Evolutionary conservation across 2,329 filamentous ascomycete genomes (phyloP), one percentile per base, ranked within the genome.

Genomic region (Chaetomium sp.): DNA sequence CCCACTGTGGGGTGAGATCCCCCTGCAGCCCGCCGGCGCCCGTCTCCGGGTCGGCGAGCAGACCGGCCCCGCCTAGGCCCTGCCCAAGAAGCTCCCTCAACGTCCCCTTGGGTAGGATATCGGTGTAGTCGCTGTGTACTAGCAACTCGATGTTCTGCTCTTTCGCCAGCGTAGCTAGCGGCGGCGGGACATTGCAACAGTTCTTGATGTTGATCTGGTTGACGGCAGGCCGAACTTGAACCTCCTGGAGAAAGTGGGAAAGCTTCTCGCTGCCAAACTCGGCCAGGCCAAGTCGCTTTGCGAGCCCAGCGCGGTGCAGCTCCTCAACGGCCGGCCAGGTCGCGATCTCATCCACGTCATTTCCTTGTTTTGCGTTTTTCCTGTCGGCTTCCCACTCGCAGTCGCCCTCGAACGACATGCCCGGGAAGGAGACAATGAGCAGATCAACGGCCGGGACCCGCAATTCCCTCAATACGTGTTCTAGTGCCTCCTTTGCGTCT

Each of bases 151-250:
- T 93, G 23, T 86, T 83, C 74, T 93, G 83, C 68, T 89, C 83
- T 76, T 92, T 93, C n/a, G 94, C 94, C 72, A 96, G 89, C 72
- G 90, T 79, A 65, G 93, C 88, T 68, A 99, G 83, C 13, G 92
- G 90, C 72, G 93, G 93, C 9, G 95, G 95, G 51, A 98, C 95
- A 55, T 93, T 94, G 78, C 95, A 99, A 81, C 94, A 98, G 78
- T 98, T 92, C 72, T 91, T 89, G 58, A 97, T 86, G 75, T 98
- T 98, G 82, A 99, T 96, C 82, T 99, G 95, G 77, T 98, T 88
- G 49, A 98, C 94, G 23, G 86, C 85, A 0, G 95, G 95, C 70
- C 85, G 86, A 66, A 96, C 82, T 49, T 81, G 82, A 25, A 91
- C 90, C 67, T 86, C 82, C 50, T 86, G 82, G 29, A 98, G 80